Percentiles rank a stretch among this genome's conserved stretches.
Evolutionary conservation across 2,329 filamentous ascomycete species (phyloP).

Genomic region (Neopestalotiopsis rosae): DNA sequence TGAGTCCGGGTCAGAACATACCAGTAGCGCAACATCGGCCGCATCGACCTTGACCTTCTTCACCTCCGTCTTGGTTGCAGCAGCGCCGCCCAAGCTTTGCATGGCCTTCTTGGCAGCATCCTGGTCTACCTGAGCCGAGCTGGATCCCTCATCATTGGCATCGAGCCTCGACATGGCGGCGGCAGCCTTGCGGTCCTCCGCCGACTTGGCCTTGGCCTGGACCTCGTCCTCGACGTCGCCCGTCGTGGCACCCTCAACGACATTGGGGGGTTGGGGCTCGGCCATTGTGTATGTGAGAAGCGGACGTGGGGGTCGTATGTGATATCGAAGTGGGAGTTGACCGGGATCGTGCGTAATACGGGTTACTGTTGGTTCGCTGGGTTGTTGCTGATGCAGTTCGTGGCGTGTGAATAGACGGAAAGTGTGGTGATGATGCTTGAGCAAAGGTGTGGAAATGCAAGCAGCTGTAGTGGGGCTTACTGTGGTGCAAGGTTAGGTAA

Average conservation of each 20-base stretch:
- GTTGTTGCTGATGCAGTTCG: not conserved
- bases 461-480: constrained; percentile 11
- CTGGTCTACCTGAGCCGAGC: constrained; percentile 67
- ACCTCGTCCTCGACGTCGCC: constrained; percentile 65
- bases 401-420: not conserved
- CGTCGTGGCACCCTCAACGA: constrained; percentile 65
- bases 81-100: constrained; percentile 58
- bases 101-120: constrained; percentile 76
- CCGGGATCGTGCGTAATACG: not conserved
- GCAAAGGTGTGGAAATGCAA: not conserved
- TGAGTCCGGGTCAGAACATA: constrained; percentile 43
- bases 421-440: not conserved
- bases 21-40: constrained; percentile 72
- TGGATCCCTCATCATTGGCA: constrained; percentile 50
- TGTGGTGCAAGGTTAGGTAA: not conserved
- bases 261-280: constrained; percentile 60
- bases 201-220: constrained; percentile 60
- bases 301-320: not conserved
- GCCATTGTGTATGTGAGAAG: constrained; percentile 52
- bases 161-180: constrained; percentile 76
- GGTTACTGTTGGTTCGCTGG: constrained; percentile 5
- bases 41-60: constrained; percentile 77
- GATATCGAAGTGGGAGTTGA: not conserved
- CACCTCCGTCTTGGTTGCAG: constrained; percentile 46
- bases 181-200: constrained; percentile 79